phyloP scores from a whole-genome alignment of 257 asterid genomes.

The Solanum clarkiae region DNA sequence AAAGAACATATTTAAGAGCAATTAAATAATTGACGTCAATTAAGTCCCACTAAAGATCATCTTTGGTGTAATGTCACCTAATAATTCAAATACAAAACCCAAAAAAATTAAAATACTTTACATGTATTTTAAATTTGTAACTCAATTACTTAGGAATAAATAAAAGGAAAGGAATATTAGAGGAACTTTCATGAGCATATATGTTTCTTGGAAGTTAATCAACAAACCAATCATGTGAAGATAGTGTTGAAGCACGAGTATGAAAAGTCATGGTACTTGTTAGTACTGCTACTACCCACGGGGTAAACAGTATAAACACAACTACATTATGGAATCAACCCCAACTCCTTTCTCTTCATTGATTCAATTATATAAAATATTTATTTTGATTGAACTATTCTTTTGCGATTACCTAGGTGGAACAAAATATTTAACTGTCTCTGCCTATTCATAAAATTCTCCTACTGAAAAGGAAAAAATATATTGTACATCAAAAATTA shows the following conservation, averaged over 20 bases:
- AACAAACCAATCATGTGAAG: slow-evolving; percentile 5
- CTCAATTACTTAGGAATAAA: neutral
- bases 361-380: neutral
- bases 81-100: neutral
- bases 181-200: slow-evolving; percentile 1
- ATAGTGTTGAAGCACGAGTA: neutral
- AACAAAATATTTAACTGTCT: neutral
- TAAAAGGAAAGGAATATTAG: neutral
- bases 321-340: neutral
- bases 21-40: too few species aligned
- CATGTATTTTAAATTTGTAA: neutral
- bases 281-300: neutral
- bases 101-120: neutral
- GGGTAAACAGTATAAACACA: neutral
- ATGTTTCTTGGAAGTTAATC: slow-evolving; percentile 11
- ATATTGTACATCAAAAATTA: neutral
- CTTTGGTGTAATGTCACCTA: too few species aligned
- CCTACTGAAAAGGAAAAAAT: neutral
- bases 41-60: too few species aligned
- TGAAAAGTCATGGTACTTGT: neutral
- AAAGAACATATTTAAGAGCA: too few species aligned
- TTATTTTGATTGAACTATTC: neutral
- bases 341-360: too few species aligned
- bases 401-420: neutral
- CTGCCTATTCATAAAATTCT: neutral